Evolutionary conservation across 805 yeast genomes (phyloP).

Genomic region (Yarrowia bubula): DNA sequence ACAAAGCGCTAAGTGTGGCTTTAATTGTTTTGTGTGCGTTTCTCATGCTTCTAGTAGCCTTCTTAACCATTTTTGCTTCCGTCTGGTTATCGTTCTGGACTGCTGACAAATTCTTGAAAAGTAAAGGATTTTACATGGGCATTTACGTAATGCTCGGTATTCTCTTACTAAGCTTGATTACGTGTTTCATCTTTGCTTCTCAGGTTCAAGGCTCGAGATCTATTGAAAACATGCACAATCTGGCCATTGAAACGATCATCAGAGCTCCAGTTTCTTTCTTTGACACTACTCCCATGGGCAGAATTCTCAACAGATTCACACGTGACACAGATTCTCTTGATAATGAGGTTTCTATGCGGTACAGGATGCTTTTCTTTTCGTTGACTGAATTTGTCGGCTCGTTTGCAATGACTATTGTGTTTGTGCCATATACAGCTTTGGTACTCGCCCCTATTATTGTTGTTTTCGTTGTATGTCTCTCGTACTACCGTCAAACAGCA

Average conservation of each 20-base stretch:
- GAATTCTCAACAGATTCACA: conserved; percentile 93
- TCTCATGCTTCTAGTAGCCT: conserved; percentile 6
- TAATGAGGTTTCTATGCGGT: conserved; percentile 74
- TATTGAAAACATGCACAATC: conserved; percentile 52
- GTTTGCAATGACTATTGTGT: conserved; percentile 56
- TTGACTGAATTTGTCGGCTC: conserved; percentile 54
- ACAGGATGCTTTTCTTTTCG: conserved; percentile 55
- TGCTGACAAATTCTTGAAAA: conserved; percentile 35
- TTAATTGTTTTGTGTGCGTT: conserved; percentile 41
- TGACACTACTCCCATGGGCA: conserved; percentile 94
- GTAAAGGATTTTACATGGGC: conserved; percentile 56
- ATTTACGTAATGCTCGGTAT: conserved; percentile 49
- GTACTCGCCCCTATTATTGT: conserved; percentile 53
- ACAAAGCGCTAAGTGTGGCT: conserved; percentile 42
- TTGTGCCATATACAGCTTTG: conserved; percentile 65
- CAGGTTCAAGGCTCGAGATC: not conserved
- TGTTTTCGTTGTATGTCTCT: conserved; percentile 46
- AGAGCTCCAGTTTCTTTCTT: conserved; percentile 83
- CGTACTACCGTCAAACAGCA: conserved; percentile 65
- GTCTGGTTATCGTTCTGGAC: conserved; percentile 80
- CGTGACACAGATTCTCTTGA: conserved; percentile 91
- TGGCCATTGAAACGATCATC: conserved; percentile 61
- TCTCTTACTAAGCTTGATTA: conserved; percentile 46
- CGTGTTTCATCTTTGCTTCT: conserved; percentile 38
- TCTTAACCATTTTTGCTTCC: conserved; percentile 38